phyloP scores from a whole-genome alignment of 805 yeast genomes.

The Pichia deserticola region DNA sequence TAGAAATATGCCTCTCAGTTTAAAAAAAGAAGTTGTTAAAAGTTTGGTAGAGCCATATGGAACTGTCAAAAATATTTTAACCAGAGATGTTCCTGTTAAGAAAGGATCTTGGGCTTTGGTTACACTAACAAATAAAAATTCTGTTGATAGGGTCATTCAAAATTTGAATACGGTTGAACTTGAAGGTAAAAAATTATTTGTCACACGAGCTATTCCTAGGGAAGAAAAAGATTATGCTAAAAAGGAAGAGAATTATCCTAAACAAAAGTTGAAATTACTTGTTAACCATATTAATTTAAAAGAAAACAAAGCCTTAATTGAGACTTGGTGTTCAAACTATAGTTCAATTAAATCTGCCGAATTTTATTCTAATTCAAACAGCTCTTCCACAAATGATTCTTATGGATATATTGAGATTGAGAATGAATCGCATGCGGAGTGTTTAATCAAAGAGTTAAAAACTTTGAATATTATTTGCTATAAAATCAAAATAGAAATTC shows the following conservation, averaged over 20 bases:
- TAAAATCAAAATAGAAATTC: slow-evolving; percentile 25
- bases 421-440: slow-evolving; percentile 19
- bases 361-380: slow-evolving; percentile 16
- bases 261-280: slow-evolving; percentile 21
- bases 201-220: slow-evolving; percentile 28
- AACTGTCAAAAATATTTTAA: slow-evolving; percentile 19
- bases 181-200: slow-evolving; percentile 25
- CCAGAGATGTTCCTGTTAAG: slow-evolving; percentile 22
- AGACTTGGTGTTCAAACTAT: slow-evolving; percentile 22
- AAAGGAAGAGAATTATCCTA: slow-evolving; percentile 13
- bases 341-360: slow-evolving; percentile 22
- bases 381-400: slow-evolving; percentile 2
- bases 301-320: slow-evolving; percentile 17
- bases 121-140: slow-evolving; percentile 19
- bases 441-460: slow-evolving; percentile 17
- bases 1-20: slow-evolving; percentile 24
- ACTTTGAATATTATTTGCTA: slow-evolving; percentile 21
- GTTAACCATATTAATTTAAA: slow-evolving; percentile 21
- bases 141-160: slow-evolving; percentile 21
- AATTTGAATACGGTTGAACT: slow-evolving; percentile 23
- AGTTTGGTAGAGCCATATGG: slow-evolving; percentile 27
- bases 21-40: slow-evolving; percentile 19
- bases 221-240: slow-evolving; percentile 24
- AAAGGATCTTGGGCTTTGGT: slow-evolving; percentile 29
- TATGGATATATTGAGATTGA: slow-evolving; percentile 25